A percentile compares a stretch with the other conserved stretches of the same genome.
These are phyloP conservation scores for Mimosa pudica DNA, from an alignment of 306 rosid genomes.

Conservation along the genomic window DNA sequence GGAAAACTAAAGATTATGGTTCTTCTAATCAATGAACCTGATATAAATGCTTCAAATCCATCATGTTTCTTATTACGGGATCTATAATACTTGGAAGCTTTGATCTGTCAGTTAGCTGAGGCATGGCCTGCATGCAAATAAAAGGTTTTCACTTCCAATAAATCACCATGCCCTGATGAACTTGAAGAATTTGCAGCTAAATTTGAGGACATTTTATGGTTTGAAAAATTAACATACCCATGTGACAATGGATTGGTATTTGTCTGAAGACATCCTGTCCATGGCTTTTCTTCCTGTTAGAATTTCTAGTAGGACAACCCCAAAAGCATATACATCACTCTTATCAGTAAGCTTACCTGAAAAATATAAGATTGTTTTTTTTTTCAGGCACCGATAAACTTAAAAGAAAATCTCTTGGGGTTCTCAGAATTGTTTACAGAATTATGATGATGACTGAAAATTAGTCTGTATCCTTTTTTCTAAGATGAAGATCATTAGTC, in stretches of 20 bases:
- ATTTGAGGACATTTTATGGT: slow-evolving; percentile 11
- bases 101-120: slow-evolving; percentile 84
- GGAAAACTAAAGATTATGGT: slow-evolving; percentile 15
- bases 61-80: slow-evolving; percentile 70
- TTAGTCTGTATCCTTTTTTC: not conserved
- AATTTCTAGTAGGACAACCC: slow-evolving; percentile 85
- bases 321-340: slow-evolving; percentile 92
- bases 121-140: slow-evolving; percentile 88
- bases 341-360: slow-evolving; percentile 91
- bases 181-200: slow-evolving; percentile 16
- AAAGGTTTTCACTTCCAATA: slow-evolving; percentile 19
- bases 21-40: slow-evolving; percentile 58
- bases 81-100: slow-evolving; percentile 83
- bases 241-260: slow-evolving; percentile 70
- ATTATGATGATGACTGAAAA: not conserved
- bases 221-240: slow-evolving; percentile 60
- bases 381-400: not conserved
- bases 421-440: not conserved
- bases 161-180: slow-evolving; percentile 30
- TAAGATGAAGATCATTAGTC: slow-evolving; percentile 8
- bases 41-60: slow-evolving; percentile 94
- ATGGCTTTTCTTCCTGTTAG: slow-evolving; percentile 75
- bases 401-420: not conserved
- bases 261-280: slow-evolving; percentile 56
- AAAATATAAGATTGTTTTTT: slow-evolving; percentile 25